phyloP scores from a whole-genome alignment of 805 yeast species.

The Allodekkera sacchari region DNA sequence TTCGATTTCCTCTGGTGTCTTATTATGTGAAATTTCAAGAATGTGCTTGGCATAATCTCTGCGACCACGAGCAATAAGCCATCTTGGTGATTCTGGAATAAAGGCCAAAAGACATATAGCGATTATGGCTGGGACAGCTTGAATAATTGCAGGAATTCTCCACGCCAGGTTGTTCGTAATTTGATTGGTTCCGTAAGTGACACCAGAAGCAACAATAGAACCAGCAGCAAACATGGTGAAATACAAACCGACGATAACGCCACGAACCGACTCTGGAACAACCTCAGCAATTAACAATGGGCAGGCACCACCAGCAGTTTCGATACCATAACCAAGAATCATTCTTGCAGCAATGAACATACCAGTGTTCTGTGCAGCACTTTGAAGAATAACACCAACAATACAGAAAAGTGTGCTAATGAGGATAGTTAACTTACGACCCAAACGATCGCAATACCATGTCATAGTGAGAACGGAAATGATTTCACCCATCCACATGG shows the following conservation, averaged over 20 bases:
- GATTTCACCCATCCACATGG: conserved; percentile 7
- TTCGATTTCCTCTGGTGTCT: conserved; percentile 21
- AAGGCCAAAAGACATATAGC: conserved; percentile 26
- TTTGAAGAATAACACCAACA: conserved; percentile 24
- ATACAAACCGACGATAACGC: conserved; percentile 29
- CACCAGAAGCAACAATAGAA: conserved; percentile 37
- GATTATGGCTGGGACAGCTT: conserved; percentile 36
- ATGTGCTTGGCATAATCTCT: conserved; percentile 26
- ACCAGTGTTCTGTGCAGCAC: conserved; percentile 21
- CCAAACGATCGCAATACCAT: conserved; percentile 7
- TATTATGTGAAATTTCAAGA: conserved; percentile 25
- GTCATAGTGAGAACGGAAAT: conserved; percentile 2
- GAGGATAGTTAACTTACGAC: conserved; percentile 15
- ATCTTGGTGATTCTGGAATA: conserved; percentile 37
- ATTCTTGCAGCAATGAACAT: conserved; percentile 27
- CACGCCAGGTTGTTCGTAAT: conserved; percentile 35
- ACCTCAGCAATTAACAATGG: conserved; percentile 24
- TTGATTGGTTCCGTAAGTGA: conserved; percentile 25
- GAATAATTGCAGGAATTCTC: conserved; percentile 47
- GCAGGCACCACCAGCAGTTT: conserved; percentile 17
- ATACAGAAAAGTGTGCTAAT: conserved; percentile 11
- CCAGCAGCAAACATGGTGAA: conserved; percentile 36
- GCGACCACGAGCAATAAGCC: conserved; percentile 25
- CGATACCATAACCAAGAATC: conserved; percentile 23
- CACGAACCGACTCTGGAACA: conserved; percentile 18